phyloP scores from a whole-genome alignment of 192 early-diverging fungal genomes.

The Neocallimastix lanati region DNA sequence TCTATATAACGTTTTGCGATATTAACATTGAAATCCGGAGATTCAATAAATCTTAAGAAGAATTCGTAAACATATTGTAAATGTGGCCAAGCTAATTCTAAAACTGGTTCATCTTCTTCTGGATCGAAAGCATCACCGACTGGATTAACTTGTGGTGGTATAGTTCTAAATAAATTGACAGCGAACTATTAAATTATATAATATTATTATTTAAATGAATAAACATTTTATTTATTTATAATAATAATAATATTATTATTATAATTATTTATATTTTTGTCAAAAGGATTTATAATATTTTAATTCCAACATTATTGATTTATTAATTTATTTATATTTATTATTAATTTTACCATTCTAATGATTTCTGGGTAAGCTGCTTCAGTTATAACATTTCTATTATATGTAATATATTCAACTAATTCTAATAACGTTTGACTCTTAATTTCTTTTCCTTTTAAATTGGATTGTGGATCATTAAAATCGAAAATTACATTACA shows the following conservation, averaged over 20 bases:
- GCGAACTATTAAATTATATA: conserved; percentile 41
- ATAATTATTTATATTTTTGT: not conserved
- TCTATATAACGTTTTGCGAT: conserved; percentile 93
- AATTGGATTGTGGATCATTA: conserved; percentile 66
- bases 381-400: conserved; percentile 72
- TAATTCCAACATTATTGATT: no score
- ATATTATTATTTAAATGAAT: no score
- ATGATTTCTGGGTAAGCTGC: conserved; percentile 83
- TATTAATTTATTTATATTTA: no score
- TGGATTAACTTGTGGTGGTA: conserved; percentile 88
- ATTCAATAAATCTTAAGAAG: conserved; percentile 94
- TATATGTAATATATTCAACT: conserved; percentile 80
- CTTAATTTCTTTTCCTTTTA: conserved; percentile 94
- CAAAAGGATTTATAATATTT: no score
- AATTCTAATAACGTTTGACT: conserved; percentile 76
- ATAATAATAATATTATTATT: not conserved
- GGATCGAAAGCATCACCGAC: conserved; percentile 94
- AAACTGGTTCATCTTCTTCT: conserved; percentile 95
- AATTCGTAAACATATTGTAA: conserved; percentile 96
- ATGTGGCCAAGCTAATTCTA: conserved; percentile 96
- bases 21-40: conserved; percentile 91
- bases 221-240: no score
- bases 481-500: conserved; percentile 92
- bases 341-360: conserved; percentile 61
- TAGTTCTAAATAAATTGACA: conserved; percentile 86